Percentiles rank a stretch among this genome's conserved stretches.
Conservation (phyloP, 2,329 filamentous ascomycete genomes). For the Nigrospora sphaerica region DNA sequence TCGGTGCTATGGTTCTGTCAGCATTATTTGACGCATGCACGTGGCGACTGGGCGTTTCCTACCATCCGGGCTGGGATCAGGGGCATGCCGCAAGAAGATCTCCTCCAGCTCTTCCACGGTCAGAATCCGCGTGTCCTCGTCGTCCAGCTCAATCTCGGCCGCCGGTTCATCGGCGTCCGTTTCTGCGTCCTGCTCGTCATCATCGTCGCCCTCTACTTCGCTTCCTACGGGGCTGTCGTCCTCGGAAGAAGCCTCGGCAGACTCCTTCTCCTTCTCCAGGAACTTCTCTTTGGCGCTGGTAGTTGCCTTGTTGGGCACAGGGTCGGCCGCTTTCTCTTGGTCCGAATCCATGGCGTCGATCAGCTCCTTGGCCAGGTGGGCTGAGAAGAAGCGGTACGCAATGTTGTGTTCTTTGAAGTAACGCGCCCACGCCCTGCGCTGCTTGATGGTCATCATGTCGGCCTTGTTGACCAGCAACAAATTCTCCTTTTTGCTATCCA, state of each 20-base stretch:
- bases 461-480: slow-evolving; percentile 95
- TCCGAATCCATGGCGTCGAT: slow-evolving; percentile 64
- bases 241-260: slow-evolving; percentile 14
- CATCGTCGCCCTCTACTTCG: background rate
- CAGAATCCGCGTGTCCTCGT: slow-evolving; percentile 69
- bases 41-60: slow-evolving; percentile 14
- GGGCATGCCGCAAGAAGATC: slow-evolving; percentile 74
- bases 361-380: slow-evolving; percentile 80
- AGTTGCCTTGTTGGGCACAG: slow-evolving; percentile 16
- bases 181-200: slow-evolving; percentile 17
- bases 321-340: slow-evolving; percentile 37
- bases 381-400: slow-evolving; percentile 94
- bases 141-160: slow-evolving; percentile 31
- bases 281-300: slow-evolving; percentile 21
- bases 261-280: background rate
- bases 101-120: slow-evolving; percentile 89
- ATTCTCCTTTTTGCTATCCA: slow-evolving; percentile 83
- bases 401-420: slow-evolving; percentile 78
- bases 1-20: slow-evolving; percentile 27
- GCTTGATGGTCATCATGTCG: slow-evolving; percentile 91
- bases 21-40: background rate
- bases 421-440: slow-evolving; percentile 77
- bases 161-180: slow-evolving; percentile 26
- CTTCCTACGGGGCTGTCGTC: slow-evolving; percentile 4
- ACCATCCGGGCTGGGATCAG: slow-evolving; percentile 47